Evolutionary conservation across 352 stramenopile species (phyloP).

Genomic region (Globisporangium irregulare): DNA sequence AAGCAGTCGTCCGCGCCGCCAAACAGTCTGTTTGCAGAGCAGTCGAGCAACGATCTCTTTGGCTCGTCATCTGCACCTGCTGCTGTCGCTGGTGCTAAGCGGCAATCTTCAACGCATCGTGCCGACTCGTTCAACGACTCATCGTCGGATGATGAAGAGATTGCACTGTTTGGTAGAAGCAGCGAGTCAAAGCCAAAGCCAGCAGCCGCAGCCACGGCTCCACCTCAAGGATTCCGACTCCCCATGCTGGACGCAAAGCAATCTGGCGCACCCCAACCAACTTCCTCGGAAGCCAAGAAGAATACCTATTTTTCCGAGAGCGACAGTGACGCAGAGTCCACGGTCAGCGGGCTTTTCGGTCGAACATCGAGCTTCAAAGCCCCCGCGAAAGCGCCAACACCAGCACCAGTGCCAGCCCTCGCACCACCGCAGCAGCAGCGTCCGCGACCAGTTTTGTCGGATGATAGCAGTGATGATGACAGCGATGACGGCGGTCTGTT

Average conservation of each 20-base stretch:
- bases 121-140: constrained; percentile 28
- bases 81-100: constrained; percentile 8
- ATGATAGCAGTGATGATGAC: constrained; percentile 21
- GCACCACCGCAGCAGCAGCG: constrained; percentile 19
- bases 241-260: constrained; percentile 12
- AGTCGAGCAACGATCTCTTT: constrained; percentile 39
- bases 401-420: constrained; percentile 2
- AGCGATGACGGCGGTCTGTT: constrained; percentile 5
- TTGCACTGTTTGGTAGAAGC: constrained; percentile 21
- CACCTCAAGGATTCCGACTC: constrained; percentile 33
- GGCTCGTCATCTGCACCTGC: constrained; percentile 3
- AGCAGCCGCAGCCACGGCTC: constrained; percentile 9
- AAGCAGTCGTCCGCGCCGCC: constrained; percentile 16
- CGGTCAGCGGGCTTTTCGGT: constrained; percentile 42
- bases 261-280: background rate
- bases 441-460: constrained; percentile 44
- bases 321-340: constrained; percentile 55
- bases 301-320: constrained; percentile 28
- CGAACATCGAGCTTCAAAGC: constrained; percentile 17
- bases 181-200: constrained; percentile 13
- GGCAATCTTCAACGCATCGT: constrained; percentile 1
- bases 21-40: constrained; percentile 34
- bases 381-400: background rate
- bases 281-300: constrained; percentile 14
- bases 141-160: constrained; percentile 22